Evolutionary conservation across 345 rosid species (phyloP), one percentile per base, ranked within the genome.

Genomic region (Lumnitzera racemosa): DNA sequence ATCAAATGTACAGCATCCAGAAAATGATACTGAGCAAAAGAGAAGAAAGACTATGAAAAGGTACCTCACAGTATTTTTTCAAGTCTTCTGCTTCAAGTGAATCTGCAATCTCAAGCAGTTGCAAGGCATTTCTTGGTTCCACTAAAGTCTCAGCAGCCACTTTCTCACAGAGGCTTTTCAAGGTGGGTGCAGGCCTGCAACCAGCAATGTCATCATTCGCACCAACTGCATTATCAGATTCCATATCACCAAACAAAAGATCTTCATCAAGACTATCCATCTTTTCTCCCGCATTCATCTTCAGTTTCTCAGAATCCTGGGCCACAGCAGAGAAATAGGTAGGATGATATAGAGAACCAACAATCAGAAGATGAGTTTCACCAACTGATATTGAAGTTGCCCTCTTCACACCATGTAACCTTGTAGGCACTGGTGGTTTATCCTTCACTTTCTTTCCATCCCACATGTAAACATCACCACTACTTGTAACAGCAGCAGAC

Each of bases 391-490:
- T 91, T 20, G 96, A 77, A 53, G 96, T 81, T 24, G 89, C 96
- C 76, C 78, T 86, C 81, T 94, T 94, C 46, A 90, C 66, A 46
- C 96, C 87, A 58, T 81, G 88, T 74, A 94, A 68, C 56, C 97
- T 85, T 55, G 96, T 85, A 31, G 75, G 73, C 52, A 71, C 61
- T 4, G 89, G 97, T 58, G 80, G 78, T 72, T 69, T 69, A 59
- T 84, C 90, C 55, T 66, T 78, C 13, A 64, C 70, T 50, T 79
- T 70, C 78, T 94, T 90, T 56, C 91, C 96, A 71, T 94, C 97
- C 90, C 96, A 88, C 86, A 73, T 85, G 80, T 82, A 88, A 65
- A 90, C 83, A 74, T 94, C 97, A 51, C 99, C 99, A n/a, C 87
- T 74, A 65, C 73, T 75, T 17, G 97, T 85, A 72, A 81, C 95